Base-by-base conservation (phyloP, 805 yeast genomes). In the Hanseniaspora hatyaiensis region DNA sequence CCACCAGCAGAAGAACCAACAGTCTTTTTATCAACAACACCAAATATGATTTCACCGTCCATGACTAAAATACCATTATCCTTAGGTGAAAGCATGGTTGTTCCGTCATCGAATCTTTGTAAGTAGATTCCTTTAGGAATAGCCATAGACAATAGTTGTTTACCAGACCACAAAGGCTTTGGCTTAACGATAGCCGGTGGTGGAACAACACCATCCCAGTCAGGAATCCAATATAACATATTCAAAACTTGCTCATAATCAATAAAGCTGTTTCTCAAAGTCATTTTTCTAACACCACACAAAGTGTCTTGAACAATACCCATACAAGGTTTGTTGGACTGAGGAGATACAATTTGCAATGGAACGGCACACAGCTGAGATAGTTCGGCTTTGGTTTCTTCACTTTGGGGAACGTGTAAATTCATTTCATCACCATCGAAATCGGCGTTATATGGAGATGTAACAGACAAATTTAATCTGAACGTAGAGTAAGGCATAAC, bases 341-440 rank as follows among this genome's bases (percentile, higher is more conserved):
- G 99, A 11, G 99, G 96, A 15, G 96, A 87, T 33, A 92, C 95
- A 72, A 92, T 92, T 66, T 92, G 98, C 50, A 88, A 72, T 8
- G 98, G 98, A 46, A 92, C 99, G 4, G 96, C 95, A 68, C 96
- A 87, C 58, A 92, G 76, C 63, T 89, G 92, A 28, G 89, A 81
- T 54, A 92, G 71, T 66, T 92, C 99, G 1, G 98, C 96, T 62
- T 97, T 77, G 0, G 98, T 88, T 65, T 92, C 99, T 54, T 88
- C 95, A 8, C 96, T 83, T 65, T 92, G 99, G 3, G 99, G 98
- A 56, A 89, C 98, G 61, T 92, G 99, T 69, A 92, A 81, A 68
- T 92, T 92, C 99, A 92, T 92, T 69, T 92, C 99, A 67, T 92
- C 99, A 74, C 99, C 99, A 71, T 92, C 99, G 72, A 92, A 92